Base-by-base conservation (phyloP, 768 basidiomycete species). In the Exidia glandulosa region DNA sequence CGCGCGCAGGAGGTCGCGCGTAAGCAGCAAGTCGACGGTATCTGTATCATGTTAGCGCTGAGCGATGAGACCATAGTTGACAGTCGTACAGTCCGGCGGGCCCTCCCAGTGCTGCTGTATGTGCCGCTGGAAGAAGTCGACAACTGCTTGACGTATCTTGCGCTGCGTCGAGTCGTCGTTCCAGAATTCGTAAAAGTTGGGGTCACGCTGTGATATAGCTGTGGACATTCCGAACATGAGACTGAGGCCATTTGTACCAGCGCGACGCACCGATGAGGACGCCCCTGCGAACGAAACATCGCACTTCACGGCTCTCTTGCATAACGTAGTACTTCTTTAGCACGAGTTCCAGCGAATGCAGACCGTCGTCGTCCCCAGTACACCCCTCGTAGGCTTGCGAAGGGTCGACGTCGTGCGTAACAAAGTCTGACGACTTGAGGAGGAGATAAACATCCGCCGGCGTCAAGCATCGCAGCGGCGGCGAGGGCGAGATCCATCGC, bases 371-470 rank as follows among this genome's bases (percentile, higher is more conserved):
- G 19, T 57, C 59, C 56, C 66, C 69, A 36, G 61, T 50, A 65
- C 89, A 90, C 0, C 81, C 84, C 19, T 83, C 83, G 60, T 94
- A 94, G 4, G 90, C 84, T 32, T 69, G 73, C 2, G 76, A 77
- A 1, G 71, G 65, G 59, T 76, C 78, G 7, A 94, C 71, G 67
- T 93, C 94, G 65, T 96, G 90, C 2, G 81, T 78, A 59, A 93
- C 77, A 64, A 94, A 94, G 70, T 95, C 90, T 32, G 91, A 94
- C 0, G 92, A 91, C 70, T 98, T 97, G 63, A 98, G 80, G 0
- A 95, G 75, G 59, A 95, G 78, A 71, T 95, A 97, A 32, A 97
- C 87, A 64, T 98, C 94, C 1, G 89, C 82, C 0, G 93, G 92
- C 2, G 84, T 82, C 3, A 84, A 87, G 73, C 94, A 97, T 73